A percentile compares a stretch with the other conserved stretches of the same genome.
phyloP scores from a whole-genome alignment of 2,329 filamentous ascomycete genomes.

The Huntiella savannae region DNA sequence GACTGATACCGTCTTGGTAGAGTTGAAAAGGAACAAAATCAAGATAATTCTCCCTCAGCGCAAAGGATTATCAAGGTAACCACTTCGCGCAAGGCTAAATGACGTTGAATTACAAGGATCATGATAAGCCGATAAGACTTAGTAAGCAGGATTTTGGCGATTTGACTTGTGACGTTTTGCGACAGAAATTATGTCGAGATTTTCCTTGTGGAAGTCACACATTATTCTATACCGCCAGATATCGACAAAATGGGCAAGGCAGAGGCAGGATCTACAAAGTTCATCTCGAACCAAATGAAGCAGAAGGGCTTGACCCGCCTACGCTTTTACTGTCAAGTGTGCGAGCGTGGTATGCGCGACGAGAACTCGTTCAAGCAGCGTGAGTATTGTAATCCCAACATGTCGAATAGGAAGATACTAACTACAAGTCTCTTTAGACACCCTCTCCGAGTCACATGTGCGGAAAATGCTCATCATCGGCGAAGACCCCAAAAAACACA shows the following conservation, averaged over 20 bases:
- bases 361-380: constrained; percentile 14
- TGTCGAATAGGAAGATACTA: background rate
- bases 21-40: background rate
- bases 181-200: background rate
- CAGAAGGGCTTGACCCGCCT: constrained; percentile 58
- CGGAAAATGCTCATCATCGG: constrained; percentile 79
- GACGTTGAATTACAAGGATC: constrained; percentile 1
- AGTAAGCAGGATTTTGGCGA: constrained; percentile 6
- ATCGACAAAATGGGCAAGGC: constrained; percentile 62
- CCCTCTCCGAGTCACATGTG: constrained; percentile 67
- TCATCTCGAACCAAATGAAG: constrained; percentile 81
- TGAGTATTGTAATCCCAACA: background rate
- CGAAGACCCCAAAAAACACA: constrained; percentile 67
- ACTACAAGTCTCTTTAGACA: constrained; percentile 47
- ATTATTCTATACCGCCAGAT: background rate
- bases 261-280: constrained; percentile 81
- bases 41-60: background rate
- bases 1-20: background rate
- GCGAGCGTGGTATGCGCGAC: constrained; percentile 28
- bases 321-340: constrained; percentile 80
- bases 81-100: constrained; percentile 2
- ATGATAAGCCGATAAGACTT: constrained; percentile 9
- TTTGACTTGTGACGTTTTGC: constrained; percentile 1
- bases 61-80: too few species aligned
- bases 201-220: background rate